These are phyloP conservation scores for Hortiboletus campestris DNA, from an alignment of 768 basidiomycete species.

Conservation along the genomic window DNA sequence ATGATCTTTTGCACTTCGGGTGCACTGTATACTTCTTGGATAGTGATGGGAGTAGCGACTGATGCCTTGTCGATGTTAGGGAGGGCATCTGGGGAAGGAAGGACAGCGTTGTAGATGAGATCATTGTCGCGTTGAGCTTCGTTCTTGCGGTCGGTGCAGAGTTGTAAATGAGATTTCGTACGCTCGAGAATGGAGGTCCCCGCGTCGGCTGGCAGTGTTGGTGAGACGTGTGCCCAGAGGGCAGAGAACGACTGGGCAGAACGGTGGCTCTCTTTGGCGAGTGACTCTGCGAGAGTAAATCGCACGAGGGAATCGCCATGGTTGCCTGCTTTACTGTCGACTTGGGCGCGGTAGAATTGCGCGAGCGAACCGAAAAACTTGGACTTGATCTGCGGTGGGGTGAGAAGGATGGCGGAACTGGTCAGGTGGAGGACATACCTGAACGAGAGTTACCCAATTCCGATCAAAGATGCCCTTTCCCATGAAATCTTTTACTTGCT, in stretches of 20 bases:
- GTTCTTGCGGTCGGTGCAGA: conserved; percentile 70
- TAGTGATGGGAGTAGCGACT: conserved; percentile 82
- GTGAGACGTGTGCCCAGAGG: conserved; percentile 69
- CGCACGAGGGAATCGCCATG: conserved; percentile 87
- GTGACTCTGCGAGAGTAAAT: conserved; percentile 68
- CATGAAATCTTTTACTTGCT: conserved; percentile 96
- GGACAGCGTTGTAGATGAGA: conserved; percentile 91
- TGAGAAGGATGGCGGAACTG: not conserved
- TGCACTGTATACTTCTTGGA: conserved; percentile 90
- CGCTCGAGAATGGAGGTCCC: conserved; percentile 77
- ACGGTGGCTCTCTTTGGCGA: conserved; percentile 81
- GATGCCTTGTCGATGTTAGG: conserved; percentile 78
- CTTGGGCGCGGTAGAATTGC: conserved; percentile 82
- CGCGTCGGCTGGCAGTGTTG: conserved; percentile 86
- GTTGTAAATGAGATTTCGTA: conserved; percentile 75
- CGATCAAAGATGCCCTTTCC: conserved; percentile 94
- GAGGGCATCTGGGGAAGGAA: conserved; percentile 76
- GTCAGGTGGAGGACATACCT: conserved; percentile 44
- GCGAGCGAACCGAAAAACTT: conserved; percentile 86
- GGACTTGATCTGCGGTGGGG: conserved; percentile 68
- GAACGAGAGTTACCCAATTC: conserved; percentile 87
- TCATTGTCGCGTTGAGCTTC: conserved; percentile 91
- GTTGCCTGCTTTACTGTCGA: conserved; percentile 71
- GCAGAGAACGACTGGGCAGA: conserved; percentile 66
- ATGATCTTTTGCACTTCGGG: conserved; percentile 94